Percentiles rank a stretch among this genome's conserved stretches.
Conservation (phyloP, 2,329 filamentous ascomycete genomes). For the Waltergamsia citrina region DNA sequence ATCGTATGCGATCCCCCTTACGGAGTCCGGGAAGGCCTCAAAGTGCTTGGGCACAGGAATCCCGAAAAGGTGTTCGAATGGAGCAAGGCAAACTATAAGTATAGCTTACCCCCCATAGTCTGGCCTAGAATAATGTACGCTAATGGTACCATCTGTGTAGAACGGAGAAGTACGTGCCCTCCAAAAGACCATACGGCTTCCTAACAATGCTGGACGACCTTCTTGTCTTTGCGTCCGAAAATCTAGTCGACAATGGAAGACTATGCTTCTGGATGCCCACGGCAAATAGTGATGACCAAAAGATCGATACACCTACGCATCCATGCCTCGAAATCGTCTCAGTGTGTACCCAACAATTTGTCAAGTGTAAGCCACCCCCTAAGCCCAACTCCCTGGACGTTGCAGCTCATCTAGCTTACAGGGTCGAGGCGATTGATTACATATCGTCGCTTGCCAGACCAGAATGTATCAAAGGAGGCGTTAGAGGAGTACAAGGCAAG, state of each 20-base stretch:
- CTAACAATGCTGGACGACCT: slow-evolving; percentile 85
- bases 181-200: slow-evolving; percentile 89
- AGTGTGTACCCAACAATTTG: slow-evolving; percentile 79
- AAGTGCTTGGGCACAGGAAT: slow-evolving; percentile 73
- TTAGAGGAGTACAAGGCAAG: slow-evolving; percentile 24
- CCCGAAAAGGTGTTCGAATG: slow-evolving; percentile 57
- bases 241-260: slow-evolving; percentile 69
- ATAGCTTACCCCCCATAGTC: slow-evolving; percentile 9
- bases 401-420: slow-evolving; percentile 19
- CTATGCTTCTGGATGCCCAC: slow-evolving; percentile 98
- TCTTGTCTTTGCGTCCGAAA: slow-evolving; percentile 67
- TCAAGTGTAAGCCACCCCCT: slow-evolving; percentile 62
- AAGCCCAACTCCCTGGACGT: too few relatives aligned
- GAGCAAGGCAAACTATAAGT: slow-evolving; percentile 61
- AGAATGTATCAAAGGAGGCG: slow-evolving; percentile 35
- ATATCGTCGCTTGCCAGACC: slow-evolving; percentile 62
- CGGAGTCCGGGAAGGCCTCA: slow-evolving; percentile 83
- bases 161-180: slow-evolving; percentile 63
- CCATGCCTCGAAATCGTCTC: slow-evolving; percentile 63
- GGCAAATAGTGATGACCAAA: slow-evolving; percentile 66
- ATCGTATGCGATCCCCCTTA: slow-evolving; percentile 96
- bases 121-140: background rate
- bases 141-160: too few relatives aligned
- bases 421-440: slow-evolving; percentile 86
- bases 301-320: slow-evolving; percentile 69